phyloP scores from a whole-genome alignment of 1,284 basidiomycete species.

The Rhodotorula sp. region DNA sequence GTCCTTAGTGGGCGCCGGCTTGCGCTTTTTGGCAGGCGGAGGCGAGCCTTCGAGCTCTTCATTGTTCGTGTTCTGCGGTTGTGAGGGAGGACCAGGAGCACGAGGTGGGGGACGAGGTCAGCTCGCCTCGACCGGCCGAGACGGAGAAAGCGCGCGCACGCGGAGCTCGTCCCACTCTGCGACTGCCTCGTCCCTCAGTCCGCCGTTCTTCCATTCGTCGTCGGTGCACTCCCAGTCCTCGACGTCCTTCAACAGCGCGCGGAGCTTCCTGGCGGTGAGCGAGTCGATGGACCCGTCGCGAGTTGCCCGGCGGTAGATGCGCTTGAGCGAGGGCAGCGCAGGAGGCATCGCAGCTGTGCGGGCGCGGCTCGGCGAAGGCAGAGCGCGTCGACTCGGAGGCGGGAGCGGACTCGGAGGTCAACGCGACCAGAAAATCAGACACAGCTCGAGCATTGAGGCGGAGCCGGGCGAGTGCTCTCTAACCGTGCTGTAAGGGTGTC shows the following conservation, averaged over 20 bases:
- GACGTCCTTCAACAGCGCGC: background rate
- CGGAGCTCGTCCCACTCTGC: background rate
- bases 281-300: too few relatives aligned
- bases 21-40: background rate
- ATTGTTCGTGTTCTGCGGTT: background rate
- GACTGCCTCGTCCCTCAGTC: background rate
- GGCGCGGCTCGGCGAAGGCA: background rate
- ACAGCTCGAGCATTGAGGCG: too few relatives aligned
- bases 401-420: background rate
- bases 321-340: background rate
- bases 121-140: too few relatives aligned
- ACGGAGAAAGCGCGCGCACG: background rate
- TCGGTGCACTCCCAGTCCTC: conserved; percentile 6
- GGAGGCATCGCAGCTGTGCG: background rate
- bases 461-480: too few relatives aligned
- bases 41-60: background rate
- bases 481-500: too few relatives aligned
- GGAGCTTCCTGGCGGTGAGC: background rate
- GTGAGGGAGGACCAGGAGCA: too few relatives aligned
- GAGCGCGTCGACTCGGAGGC: background rate
- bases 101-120: background rate
- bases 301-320: background rate
- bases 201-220: conserved; percentile 1
- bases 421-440: too few relatives aligned
- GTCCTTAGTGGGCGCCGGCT: background rate